A percentile compares a stretch with the other conserved stretches of the same genome.
These are phyloP conservation scores for Stramenopiles sp. DNA, from an alignment of 352 stramenopile genomes.

Conservation along the genomic window DNA sequence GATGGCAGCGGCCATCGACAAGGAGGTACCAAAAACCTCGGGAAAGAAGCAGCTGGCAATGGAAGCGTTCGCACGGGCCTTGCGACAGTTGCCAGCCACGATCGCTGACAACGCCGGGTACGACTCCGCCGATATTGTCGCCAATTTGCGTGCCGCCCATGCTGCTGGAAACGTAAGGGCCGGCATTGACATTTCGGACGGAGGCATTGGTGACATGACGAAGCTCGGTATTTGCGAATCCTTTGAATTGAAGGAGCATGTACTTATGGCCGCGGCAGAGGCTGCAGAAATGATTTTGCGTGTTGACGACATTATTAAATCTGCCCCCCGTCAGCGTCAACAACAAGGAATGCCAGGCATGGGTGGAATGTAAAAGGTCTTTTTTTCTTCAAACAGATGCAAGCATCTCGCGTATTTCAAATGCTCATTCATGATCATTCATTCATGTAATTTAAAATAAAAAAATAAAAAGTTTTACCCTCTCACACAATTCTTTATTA, in stretches of 20 bases:
- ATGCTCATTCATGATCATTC: no score
- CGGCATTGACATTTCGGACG: constrained; percentile 91
- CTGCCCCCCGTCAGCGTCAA: constrained; percentile 54
- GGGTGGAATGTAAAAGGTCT: no score
- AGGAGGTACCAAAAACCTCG: constrained; percentile 64
- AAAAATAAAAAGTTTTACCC: no score
- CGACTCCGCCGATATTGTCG: constrained; percentile 92
- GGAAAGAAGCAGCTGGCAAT: constrained; percentile 96
- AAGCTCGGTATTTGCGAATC: constrained; percentile 88
- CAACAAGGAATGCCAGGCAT: no score
- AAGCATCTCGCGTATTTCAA: no score
- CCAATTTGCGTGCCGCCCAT: constrained; percentile 79
- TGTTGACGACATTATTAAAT: constrained; percentile 96
- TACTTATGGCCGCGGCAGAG: constrained; percentile 89
- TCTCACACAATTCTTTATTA: no score
- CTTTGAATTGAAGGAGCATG: constrained; percentile 85
- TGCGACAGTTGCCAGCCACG: constrained; percentile 89
- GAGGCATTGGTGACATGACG: constrained; percentile 84
- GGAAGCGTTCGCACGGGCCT: constrained; percentile 81
- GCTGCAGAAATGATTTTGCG: constrained; percentile 98
- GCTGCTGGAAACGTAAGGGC: constrained; percentile 61
- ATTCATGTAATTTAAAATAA: no score
- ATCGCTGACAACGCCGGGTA: constrained; percentile 97
- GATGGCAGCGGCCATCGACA: constrained; percentile 77
- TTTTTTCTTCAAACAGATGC: no score